phyloP scores from a whole-genome alignment of 2,329 filamentous ascomycete genomes.

The Botrytis sinoallii region DNA sequence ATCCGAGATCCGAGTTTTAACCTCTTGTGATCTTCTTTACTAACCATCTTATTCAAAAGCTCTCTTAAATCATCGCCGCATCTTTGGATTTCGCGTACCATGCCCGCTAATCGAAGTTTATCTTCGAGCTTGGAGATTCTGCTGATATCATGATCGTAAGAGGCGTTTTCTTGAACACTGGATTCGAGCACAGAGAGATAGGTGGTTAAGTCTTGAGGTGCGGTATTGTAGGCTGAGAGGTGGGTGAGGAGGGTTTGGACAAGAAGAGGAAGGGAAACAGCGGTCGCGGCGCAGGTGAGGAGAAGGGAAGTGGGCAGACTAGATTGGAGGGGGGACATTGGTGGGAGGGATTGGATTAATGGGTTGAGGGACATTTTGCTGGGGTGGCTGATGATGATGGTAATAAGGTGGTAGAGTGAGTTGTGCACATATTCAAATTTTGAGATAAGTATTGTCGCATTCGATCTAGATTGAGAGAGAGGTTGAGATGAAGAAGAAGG shows the following conservation, averaged over 20 bases:
- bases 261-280: conserved; percentile 54
- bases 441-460: background rate
- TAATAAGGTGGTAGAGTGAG: background rate
- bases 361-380: conserved; percentile 1
- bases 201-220: conserved; percentile 55
- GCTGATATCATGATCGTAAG: conserved; percentile 58
- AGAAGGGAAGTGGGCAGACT: conserved; percentile 40
- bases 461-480: background rate
- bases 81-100: conserved; percentile 61
- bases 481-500: background rate
- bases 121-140: conserved; percentile 59
- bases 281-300: conserved; percentile 56
- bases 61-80: conserved; percentile 59
- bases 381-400: background rate
- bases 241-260: conserved; percentile 52
- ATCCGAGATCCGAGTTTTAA: conserved; percentile 43
- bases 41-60: conserved; percentile 52
- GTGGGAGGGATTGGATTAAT: conserved; percentile 6
- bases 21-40: conserved; percentile 42
- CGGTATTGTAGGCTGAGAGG: conserved; percentile 54
- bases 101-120: conserved; percentile 55
- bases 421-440: conserved; percentile 12
- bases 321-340: conserved; percentile 11
- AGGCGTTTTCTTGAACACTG: conserved; percentile 60
- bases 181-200: conserved; percentile 60